Evolutionary conservation across 306 rosid species (phyloP), one percentile per base, ranked within the genome.

Genomic region (Vigna trinervia): DNA sequence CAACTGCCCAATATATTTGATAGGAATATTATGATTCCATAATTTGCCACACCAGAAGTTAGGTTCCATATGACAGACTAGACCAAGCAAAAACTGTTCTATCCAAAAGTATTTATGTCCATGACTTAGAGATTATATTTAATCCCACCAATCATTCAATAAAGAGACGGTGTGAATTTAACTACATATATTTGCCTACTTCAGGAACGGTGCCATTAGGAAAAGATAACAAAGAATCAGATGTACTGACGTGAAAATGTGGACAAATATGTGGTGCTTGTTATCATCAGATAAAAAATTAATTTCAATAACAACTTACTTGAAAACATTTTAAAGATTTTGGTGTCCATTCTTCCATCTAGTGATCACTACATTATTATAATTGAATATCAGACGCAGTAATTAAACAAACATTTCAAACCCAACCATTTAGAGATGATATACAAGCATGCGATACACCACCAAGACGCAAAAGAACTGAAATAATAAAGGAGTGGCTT

Each of bases 1-100:
- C 79, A 45, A 47, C 68, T 46, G 32, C 45, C 64, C 79, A 51
- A n/a, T 60, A 73, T 47, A 45, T 23, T 43, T 32, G 23, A 57
- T 36, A 65, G 65, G 59, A 50, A 74, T 43, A 58, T 47, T 56
- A 63, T 59, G 4, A 43, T 12, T 43, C 69, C 20, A 48, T 26
- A 5, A 57, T 26, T 48, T 51, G 67, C 41, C 26, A 56, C 23
- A 9, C 76, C 54, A 36, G 17, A 2, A 65, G 34, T 8, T 41
- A 68, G 74, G 47, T 9, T 23, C 58, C 39, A 7, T 5, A 38
- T 46, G 19, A 36, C 53, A 23, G 71, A 74, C 54, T 12, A 57
- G 32, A 30, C 11, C 26, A 7, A 66, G 69, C 36, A 47, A 14
- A 8, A 52, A 51, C 51, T 2, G 47, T 46, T 66, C 4, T 20